Base-by-base conservation (phyloP, 2,329 filamentous ascomycete genomes). In the Pleurostoma richardsiae region DNA sequence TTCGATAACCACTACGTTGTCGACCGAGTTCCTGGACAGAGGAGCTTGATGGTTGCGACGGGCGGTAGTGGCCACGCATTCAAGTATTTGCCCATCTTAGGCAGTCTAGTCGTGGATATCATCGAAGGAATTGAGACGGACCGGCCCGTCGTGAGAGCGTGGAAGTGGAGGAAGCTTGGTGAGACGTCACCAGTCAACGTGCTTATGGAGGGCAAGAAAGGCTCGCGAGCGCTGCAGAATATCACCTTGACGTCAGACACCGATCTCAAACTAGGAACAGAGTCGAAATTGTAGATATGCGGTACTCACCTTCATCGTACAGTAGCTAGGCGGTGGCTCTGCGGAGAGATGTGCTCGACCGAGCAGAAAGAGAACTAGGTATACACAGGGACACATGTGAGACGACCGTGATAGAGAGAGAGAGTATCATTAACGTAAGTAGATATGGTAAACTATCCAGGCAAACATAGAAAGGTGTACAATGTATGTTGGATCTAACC, bases 61-160 rank as follows among this genome's bases (percentile, higher is more conserved):
- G 62, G 63, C 1, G 64, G 64, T 28, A 66, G 63, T 30, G 64
- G 64, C 7, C 63, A 66, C 36, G 64, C 62, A 2, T 63, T 63
- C 38, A 66, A 66, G 48, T 65, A 63, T 29, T 49, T 66, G n/a
- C 64, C 63, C 2, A 54, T 63, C 7, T 55, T 66, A 29, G 64
- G 64, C 4, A 29, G 27, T 4, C 36, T 29, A 38, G 41, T 49
- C 19, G 41, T 44, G 4, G 40, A 49, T 11, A 43, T 49, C 40
- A 30, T 46, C 2, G 44, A 46, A 38, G 30, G 26, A 6, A 31
- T 38, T 7, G 28, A 10, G n/a, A 27, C 29, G 10, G 41, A 48
- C 5, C 10, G 29, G 26, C n/a, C 45, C 3, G 45, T 29, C 6
- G 38, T 40, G 26, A 40, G 31, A 29, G 19, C 28, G 28, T 48